Conservation (phyloP, 169 alveolate species). For the Ichthyophthirius multifiliis region DNA sequence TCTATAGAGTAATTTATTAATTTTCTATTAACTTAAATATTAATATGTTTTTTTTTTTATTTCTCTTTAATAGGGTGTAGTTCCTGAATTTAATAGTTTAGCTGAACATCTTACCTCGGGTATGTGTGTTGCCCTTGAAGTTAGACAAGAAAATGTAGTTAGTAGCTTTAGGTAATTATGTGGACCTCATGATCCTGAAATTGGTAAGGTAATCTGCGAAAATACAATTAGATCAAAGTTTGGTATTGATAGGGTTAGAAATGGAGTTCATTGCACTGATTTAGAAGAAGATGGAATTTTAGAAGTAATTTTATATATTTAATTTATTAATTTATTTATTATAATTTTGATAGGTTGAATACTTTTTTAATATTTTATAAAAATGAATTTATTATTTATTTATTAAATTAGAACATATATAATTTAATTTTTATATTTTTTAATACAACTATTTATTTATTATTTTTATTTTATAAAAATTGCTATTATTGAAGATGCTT, state of each 20-base stretch:
- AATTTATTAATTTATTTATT: neutral
- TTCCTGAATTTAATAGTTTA: slow-evolving; percentile 77
- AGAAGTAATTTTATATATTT: slow-evolving; percentile 66
- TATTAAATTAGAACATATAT: too few species aligned
- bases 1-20: slow-evolving; percentile 74
- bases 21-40: too few species aligned
- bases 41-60: neutral
- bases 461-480: too few species aligned
- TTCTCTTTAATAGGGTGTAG: slow-evolving; percentile 46
- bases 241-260: slow-evolving; percentile 85
- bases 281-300: slow-evolving; percentile 87
- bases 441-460: too few species aligned
- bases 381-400: slow-evolving; percentile 15
- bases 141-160: slow-evolving; percentile 87
- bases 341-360: slow-evolving; percentile 19
- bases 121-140: slow-evolving; percentile 85
- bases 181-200: slow-evolving; percentile 92
- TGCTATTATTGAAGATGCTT: too few species aligned
- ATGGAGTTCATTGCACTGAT: slow-evolving; percentile 93
- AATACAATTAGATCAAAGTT: slow-evolving; percentile 87
- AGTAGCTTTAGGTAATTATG: slow-evolving; percentile 78
- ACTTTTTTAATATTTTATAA: slow-evolving; percentile 38
- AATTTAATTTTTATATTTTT: too few species aligned
- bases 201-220: slow-evolving; percentile 82
- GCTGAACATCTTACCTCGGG: slow-evolving; percentile 87